Conservation (phyloP, 2,329 filamentous ascomycete genomes). For the Pseudopyrenochaeta lycopersici region DNA sequence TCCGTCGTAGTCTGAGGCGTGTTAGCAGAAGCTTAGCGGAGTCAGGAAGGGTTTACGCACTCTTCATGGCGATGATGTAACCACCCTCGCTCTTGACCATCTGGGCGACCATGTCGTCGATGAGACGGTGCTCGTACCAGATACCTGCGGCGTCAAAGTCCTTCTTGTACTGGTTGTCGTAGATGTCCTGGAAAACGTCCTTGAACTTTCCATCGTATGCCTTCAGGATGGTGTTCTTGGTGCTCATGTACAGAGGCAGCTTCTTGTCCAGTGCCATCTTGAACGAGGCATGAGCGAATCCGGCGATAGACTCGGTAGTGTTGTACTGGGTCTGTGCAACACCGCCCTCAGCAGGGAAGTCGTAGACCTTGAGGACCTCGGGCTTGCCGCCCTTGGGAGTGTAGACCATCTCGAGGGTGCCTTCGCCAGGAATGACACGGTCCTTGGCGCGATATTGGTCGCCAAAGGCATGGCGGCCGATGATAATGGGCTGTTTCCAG, state of each 20-base stretch:
- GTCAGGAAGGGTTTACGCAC: constrained; percentile 56
- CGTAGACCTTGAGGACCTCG: constrained; percentile 86
- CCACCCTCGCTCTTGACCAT: constrained; percentile 99
- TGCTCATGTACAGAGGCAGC: constrained; percentile 98
- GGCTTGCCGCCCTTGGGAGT: constrained; percentile 83
- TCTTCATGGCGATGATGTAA: constrained; percentile 98
- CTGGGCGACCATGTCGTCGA: constrained; percentile 99
- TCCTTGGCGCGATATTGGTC: constrained; percentile 99
- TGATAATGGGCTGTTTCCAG: constrained; percentile 99
- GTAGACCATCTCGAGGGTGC: constrained; percentile 94
- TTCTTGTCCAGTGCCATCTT: constrained; percentile 89
- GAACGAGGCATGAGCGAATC: constrained; percentile 96
- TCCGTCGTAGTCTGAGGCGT: constrained; percentile 85
- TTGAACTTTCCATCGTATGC: constrained; percentile 99
- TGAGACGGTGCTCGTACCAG: constrained; percentile 99
- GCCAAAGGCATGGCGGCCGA: constrained; percentile 96
- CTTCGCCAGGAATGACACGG: constrained; percentile 79
- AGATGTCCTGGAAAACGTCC: constrained; percentile 99
- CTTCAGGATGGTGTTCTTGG: constrained; percentile 99
- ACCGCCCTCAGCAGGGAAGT: constrained; percentile 86
- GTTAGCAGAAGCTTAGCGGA: constrained; percentile 23
- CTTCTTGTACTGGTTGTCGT: constrained; percentile 84
- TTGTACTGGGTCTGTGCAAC: constrained; percentile 98
- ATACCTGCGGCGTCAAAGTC: constrained; percentile 91
- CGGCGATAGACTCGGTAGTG: constrained; percentile 92